Evolutionary conservation across 2,329 filamentous ascomycete genomes (phyloP), one percentile per base, ranked within the genome.

Genomic region (Claviceps capensis): DNA sequence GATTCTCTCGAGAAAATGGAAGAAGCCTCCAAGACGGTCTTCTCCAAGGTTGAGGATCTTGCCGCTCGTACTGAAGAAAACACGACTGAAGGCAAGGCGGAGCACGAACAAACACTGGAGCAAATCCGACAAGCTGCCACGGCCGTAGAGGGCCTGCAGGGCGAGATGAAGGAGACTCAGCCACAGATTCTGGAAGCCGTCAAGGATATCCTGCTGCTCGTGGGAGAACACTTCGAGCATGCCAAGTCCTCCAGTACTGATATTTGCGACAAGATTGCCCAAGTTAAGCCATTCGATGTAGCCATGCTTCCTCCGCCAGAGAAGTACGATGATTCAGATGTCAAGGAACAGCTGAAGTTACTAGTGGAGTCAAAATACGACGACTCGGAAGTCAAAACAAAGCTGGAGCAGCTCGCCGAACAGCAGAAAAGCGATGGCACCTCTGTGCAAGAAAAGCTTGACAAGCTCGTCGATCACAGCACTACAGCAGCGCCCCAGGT

Each of bases 151-250:
- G 82, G 81, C 23, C 72, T 97, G 1, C 86, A 94, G 62, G 84
- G 78, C 54, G 82, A 93, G 53, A 77, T 95, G 34, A 79, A 78
- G 8, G 89, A 96, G 64, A 85, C 85, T 57, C 85, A 96, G 59
- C 93, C 93, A 1, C 86, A 94, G 69, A 86, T 97, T 58, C 78
- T 96, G 53, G 83, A 91, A 50, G 81, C 86, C 0, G 80, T 98
- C 57, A 85, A 88, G 60, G 87, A 96, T 60, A 82, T 97, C n/a
- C 75, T 94, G 41, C 74, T 81, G 7, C 76, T 94, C 23, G 86
- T 95, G 51, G 85, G 82, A 23, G 81, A 94, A 63, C 90, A 97
- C 64, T 95, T 86, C 61, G 88, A 95, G 59, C 87, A 95, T 63
- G 86, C 88, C 14, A 88, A 90, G 67, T 76, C 78, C 45, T 77